Conservation (phyloP, 2,329 filamentous ascomycete species). For the Stachybotrys elegans region DNA sequence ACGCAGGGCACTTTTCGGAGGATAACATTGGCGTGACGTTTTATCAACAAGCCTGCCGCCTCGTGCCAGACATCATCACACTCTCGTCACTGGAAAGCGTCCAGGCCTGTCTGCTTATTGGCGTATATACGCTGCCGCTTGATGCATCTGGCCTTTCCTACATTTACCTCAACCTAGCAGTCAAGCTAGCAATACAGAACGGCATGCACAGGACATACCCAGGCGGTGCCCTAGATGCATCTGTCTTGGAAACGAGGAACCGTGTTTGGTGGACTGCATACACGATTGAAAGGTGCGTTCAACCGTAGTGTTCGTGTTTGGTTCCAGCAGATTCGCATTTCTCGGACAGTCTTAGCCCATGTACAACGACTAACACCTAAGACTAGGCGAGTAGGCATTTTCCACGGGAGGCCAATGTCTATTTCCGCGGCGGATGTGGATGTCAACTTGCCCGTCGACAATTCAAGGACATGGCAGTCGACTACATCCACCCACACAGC, state of each 20-base stretch:
- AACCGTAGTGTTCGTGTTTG: no score
- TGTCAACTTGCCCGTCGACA: conserved; percentile 43
- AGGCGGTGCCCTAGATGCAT: conserved; percentile 39
- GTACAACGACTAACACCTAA: no score
- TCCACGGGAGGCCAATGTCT: conserved; percentile 51
- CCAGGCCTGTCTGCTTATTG: conserved; percentile 51
- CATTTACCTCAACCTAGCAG: conserved; percentile 49
- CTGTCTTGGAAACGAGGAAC: conserved; percentile 47
- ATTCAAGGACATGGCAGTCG: no score
- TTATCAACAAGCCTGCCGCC: conserved; percentile 49
- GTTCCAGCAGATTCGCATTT: no score
- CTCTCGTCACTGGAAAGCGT: conserved; percentile 52
- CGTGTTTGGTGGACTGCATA: conserved; percentile 55
- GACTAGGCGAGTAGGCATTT: conserved; percentile 51
- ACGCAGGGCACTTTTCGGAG: conserved; percentile 32
- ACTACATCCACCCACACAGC: no score
- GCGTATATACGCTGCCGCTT: conserved; percentile 49
- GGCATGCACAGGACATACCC: conserved; percentile 52
- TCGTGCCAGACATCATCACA: conserved; percentile 52
- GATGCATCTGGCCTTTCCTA: conserved; percentile 53
- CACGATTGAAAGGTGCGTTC: conserved; percentile 52
- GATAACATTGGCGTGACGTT: conserved; percentile 51
- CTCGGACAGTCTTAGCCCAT: no score
- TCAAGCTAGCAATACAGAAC: conserved; percentile 55
- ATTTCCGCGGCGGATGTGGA: conserved; percentile 50